Percentiles rank a stretch among this genome's conserved stretches.
Evolutionary conservation across 495 filamentous ascomycete species (phyloP).

Genomic region (Pyrenula aspistea): DNA sequence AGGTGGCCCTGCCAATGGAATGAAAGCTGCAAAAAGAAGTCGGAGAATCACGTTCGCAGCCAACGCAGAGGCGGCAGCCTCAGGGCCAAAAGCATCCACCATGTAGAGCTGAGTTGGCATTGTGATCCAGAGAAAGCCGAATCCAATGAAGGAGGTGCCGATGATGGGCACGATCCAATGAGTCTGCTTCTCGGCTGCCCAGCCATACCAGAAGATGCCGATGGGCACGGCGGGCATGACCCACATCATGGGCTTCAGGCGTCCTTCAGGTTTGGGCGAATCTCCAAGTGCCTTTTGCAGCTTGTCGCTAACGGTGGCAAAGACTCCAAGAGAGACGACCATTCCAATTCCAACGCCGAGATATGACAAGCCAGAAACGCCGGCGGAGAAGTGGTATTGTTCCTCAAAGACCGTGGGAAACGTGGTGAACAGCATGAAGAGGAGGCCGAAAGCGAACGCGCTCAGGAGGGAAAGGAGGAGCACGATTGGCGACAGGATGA

Average conservation of each 20-base stretch:
- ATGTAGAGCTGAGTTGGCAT: constrained; percentile 65
- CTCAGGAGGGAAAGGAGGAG: constrained; percentile 40
- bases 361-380: constrained; percentile 25
- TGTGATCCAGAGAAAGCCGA: constrained; percentile 48
- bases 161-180: constrained; percentile 41
- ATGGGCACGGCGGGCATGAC: constrained; percentile 40
- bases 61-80: constrained; percentile 62
- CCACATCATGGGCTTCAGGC: constrained; percentile 51
- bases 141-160: constrained; percentile 27
- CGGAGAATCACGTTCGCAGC: constrained; percentile 56
- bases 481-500: constrained; percentile 41
- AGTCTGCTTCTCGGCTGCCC: constrained; percentile 38
- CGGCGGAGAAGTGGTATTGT: constrained; percentile 31
- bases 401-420: constrained; percentile 40
- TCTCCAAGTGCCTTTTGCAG: constrained; percentile 33
- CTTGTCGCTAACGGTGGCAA: constrained; percentile 12
- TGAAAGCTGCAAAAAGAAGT: constrained; percentile 57
- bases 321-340: constrained; percentile 16
- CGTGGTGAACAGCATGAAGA: constrained; percentile 50
- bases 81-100: constrained; percentile 58
- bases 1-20: constrained; percentile 62
- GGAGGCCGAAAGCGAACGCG: constrained; percentile 52
- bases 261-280: constrained; percentile 36
- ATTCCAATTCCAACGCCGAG: constrained; percentile 22
- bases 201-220: constrained; percentile 56